Conservation (phyloP, 208 protist species). For the Trypanosoma boissoni region DNA sequence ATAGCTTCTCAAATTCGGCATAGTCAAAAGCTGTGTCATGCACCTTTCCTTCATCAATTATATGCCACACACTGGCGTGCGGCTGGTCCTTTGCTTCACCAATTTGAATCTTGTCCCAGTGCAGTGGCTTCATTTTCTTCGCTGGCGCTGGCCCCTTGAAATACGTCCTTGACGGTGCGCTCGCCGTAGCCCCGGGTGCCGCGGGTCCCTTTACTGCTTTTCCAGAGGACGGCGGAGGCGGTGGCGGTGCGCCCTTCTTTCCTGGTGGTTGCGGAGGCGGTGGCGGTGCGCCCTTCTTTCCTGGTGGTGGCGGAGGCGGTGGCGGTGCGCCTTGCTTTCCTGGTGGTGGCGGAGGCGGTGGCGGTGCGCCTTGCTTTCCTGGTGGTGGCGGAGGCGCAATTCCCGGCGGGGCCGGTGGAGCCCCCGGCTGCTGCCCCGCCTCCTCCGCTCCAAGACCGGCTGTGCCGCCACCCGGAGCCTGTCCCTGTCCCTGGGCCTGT, state of each 20-base stretch:
- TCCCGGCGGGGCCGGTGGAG: neutral
- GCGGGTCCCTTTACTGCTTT: conserved; percentile 1
- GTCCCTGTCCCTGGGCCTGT: too few relatives aligned
- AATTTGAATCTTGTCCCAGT: conserved; percentile 34
- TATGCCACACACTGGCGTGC: conserved; percentile 22
- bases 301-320: conserved; percentile 5
- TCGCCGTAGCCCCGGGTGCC: neutral
- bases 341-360: conserved; percentile 4
- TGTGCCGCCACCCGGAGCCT: too few relatives aligned
- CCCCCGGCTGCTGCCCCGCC: too few relatives aligned
- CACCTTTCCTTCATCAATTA: conserved; percentile 11
- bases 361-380: neutral
- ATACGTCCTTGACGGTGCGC: neutral
- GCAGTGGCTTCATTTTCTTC: conserved; percentile 34
- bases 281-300: conserved; percentile 10
- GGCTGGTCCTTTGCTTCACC: conserved; percentile 7
- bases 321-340: neutral
- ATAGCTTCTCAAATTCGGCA: conserved; percentile 36
- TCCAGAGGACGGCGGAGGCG: conserved; percentile 11
- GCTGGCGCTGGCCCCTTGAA: conserved; percentile 27
- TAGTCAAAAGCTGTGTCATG: conserved; percentile 28
- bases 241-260: conserved; percentile 10
- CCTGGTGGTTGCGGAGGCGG: conserved; percentile 22
- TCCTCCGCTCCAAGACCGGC: too few relatives aligned
- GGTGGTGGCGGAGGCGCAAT: neutral